Base-by-base conservation (phyloP, 2,329 filamentous ascomycete species). In the Epichloe sylvatica region DNA sequence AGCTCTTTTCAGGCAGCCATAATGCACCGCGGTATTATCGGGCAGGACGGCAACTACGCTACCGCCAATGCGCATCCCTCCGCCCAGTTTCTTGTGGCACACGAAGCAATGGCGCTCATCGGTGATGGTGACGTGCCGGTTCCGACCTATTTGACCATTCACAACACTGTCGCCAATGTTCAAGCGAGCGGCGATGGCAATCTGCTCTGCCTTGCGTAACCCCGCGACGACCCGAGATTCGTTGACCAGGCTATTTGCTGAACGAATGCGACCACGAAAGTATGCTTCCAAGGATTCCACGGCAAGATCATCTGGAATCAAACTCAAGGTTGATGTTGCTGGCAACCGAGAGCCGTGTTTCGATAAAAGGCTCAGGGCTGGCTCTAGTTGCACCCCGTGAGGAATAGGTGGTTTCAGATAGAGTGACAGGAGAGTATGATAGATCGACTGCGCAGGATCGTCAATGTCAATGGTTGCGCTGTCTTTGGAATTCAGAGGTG, bases 271-370 rank as follows among this genome's bases (percentile, higher is more conserved):
- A 11, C 90, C 89, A 37, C 83, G 80, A 73, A 98, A 97, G 67
- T 98, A 98, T 13, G 84, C 84, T 60, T 90, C 86, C 0, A 98
- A 77, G 51, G 92, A 79, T 37, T 76, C 72, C 7, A 97, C 80
- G 0, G 88, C 83, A 7, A 97, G 77, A 3, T 78, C 73, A 52
- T 87, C 78, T 0, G 92, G 92, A 42, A 98, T 90, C 21, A 98
- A 75, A 19, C 84, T 81, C 7, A 98, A 74, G 0, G 91, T 94
- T 35, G 86, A 91, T 4, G 81, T 80, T 0, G 92, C 89, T 0
- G 94, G 91, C 5, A 98, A 78, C 11, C 92, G 84, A 11, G 91
- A 88, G 45, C 92, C 92, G 62, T 98, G 92, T 58, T 86, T 86
- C 41, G 86, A 89, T n/a, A 98, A 80, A 17, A 98, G 78, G 34